These are phyloP conservation scores for Neohortaea acidophila DNA, from an alignment of 495 filamentous ascomycete genomes.

Conservation along the genomic window DNA sequence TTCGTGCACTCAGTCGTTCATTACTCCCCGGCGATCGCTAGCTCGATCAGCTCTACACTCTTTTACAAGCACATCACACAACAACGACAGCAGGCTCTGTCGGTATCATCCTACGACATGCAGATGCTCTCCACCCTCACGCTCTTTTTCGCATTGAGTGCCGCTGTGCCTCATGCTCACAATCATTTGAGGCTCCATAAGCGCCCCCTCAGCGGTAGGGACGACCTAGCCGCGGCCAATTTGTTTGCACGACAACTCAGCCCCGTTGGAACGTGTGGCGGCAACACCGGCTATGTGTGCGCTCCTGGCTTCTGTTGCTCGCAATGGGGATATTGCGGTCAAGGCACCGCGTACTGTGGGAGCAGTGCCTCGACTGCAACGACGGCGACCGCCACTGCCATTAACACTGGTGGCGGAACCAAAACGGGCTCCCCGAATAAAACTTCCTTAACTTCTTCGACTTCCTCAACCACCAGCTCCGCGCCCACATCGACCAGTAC, in stretches of 20 bases:
- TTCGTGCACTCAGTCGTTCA: not conserved
- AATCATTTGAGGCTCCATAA: not conserved
- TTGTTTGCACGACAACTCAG: not conserved
- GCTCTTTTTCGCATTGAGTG: conserved; percentile 1
- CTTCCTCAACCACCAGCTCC: conserved; percentile 1
- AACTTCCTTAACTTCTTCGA: conserved; percentile 2
- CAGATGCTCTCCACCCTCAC: conserved; percentile 1
- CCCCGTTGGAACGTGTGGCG: conserved; percentile 6
- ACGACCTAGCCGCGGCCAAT: not conserved
- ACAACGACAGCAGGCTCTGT: not conserved
- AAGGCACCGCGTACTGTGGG: conserved; percentile 9
- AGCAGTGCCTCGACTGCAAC: conserved; percentile 7
- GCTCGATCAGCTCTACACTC: conserved; percentile 2
- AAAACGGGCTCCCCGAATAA: no score
- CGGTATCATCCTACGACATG: not conserved
- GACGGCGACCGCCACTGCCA: not conserved
- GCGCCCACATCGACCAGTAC: no score
- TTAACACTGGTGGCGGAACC: not conserved
- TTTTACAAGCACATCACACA: no score
- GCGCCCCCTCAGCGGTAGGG: not conserved
- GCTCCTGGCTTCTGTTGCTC: conserved; percentile 13
- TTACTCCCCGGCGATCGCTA: not conserved
- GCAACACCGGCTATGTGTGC: conserved; percentile 6
- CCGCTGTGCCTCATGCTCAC: conserved; percentile 1
- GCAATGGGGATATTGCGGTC: conserved; percentile 13